Base-by-base conservation (phyloP, 75 land plant genomes). In the Pinus albicaulis region DNA sequence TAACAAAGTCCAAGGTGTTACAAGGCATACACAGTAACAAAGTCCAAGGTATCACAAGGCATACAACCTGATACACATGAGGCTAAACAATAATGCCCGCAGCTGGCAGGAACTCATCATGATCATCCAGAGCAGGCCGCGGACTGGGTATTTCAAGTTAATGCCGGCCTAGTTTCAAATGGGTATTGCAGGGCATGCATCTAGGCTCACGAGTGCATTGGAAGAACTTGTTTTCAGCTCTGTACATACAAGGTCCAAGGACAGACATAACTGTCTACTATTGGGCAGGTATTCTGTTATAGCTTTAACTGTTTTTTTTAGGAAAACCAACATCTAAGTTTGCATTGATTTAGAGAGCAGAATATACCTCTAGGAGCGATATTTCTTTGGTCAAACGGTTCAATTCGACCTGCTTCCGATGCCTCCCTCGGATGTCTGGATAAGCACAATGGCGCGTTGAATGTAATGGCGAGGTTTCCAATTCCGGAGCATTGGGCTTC, bases 401-500 rank as follows among this genome's bases (percentile, higher is more conserved):
- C 52, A 68, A 68, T 68, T 68, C 71, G n/a, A 68, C 71, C 71
- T 68, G 71, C 71, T 68, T 68, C 71, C 71, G 36, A 44, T 68
- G 71, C 48, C 7, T 68, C 71, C 71, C 71, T 36, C 71, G n/a
- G 6, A 68, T 68, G n/a, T 68, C 71, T 36, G 41, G 71, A 68
- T 68, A 68, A 41, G 52, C 41, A 48, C 12, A 48, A 10, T 41
- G 22, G n/a, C 20, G 10, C 52, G 48, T 41, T 68, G 48, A 44
- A n/a, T 41, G 71, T 0, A 11, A 36, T 19, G 2, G 71, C 4
- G 71, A 8, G n/a, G 23, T 41, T 44, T 68, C 48, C 36, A 68
- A 48, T 48, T 48, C 53, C 10, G 71, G 31, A 16, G 19, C 71
- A 38, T 44, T 68, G 44, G 71, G 41, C 23, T 38, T 38, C 41